These are phyloP conservation scores for Globisporangium alternatum DNA, from an alignment of 352 stramenopile species.

Conservation along the genomic window DNA sequence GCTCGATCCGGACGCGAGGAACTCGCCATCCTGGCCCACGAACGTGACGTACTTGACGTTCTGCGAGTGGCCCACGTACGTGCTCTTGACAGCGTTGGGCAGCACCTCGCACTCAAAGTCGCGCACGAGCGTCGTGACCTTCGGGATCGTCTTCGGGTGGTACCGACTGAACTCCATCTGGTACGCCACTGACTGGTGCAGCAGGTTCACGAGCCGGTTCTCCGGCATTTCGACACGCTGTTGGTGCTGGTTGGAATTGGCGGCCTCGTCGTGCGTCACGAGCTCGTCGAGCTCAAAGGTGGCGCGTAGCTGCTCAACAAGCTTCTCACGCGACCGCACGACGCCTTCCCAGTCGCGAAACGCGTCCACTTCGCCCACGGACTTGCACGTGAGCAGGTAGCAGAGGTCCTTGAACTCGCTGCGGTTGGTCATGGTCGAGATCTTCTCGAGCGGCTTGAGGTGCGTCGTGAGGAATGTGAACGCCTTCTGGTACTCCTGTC, in stretches of 20 bases:
- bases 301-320: slow-evolving; percentile 78
- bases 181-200: slow-evolving; percentile 86
- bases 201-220: slow-evolving; percentile 72
- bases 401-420: slow-evolving; percentile 88
- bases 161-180: slow-evolving; percentile 90
- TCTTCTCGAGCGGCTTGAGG: slow-evolving; percentile 86
- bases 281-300: slow-evolving; percentile 82
- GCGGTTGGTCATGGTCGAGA: slow-evolving; percentile 64
- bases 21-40: slow-evolving; percentile 77
- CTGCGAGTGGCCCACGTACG: slow-evolving; percentile 80
- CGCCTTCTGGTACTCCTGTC: slow-evolving; percentile 87
- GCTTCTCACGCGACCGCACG: slow-evolving; percentile 73
- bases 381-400: slow-evolving; percentile 89
- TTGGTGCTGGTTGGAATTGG: slow-evolving; percentile 2
- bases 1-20: slow-evolving; percentile 82
- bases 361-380: slow-evolving; percentile 71
- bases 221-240: slow-evolving; percentile 51
- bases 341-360: slow-evolving; percentile 87
- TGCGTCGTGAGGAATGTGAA: slow-evolving; percentile 89
- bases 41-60: slow-evolving; percentile 90
- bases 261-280: slow-evolving; percentile 42
- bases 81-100: slow-evolving; percentile 83
- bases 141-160: slow-evolving; percentile 82
- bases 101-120: slow-evolving; percentile 88
- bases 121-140: slow-evolving; percentile 75